These are phyloP conservation scores for Neurospora sp. DNA, from an alignment of 495 filamentous ascomycete species.

Conservation along the genomic window DNA sequence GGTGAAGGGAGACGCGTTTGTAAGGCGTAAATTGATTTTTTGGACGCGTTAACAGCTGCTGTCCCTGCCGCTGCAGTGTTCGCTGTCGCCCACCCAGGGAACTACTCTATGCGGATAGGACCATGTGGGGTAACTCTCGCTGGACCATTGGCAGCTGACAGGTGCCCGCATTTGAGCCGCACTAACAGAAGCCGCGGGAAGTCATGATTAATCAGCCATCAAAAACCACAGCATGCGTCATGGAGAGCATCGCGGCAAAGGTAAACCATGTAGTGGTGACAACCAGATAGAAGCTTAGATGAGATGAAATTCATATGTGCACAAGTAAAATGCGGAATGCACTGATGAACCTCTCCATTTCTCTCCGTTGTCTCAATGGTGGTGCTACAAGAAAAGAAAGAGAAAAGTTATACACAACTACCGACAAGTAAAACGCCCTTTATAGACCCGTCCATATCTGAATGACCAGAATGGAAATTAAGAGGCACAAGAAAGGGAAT, in stretches of 20 bases:
- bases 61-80: neutral
- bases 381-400: neutral
- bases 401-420: neutral
- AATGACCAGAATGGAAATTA: neutral
- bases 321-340: too few species aligned
- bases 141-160: neutral
- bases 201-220: neutral
- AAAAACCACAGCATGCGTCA: neutral
- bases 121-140: neutral
- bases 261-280: too few species aligned
- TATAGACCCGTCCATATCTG: neutral
- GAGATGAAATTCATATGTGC: neutral
- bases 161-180: neutral
- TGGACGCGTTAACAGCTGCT: slow-evolving; percentile 1
- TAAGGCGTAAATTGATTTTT: slow-evolving; percentile 4
- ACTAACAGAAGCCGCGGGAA: neutral
- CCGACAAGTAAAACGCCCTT: neutral
- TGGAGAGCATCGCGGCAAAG: neutral
- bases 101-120: neutral
- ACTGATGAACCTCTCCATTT: neutral
- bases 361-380: neutral
- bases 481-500: neutral
- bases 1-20: neutral
- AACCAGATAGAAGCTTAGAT: neutral
- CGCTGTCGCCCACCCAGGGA: neutral